A percentile compares a stretch with the other conserved stretches of the same genome.
Evolutionary conservation across 371 early-diverging fungal species (phyloP).

Genomic region (Apophysomyces variabilis): DNA sequence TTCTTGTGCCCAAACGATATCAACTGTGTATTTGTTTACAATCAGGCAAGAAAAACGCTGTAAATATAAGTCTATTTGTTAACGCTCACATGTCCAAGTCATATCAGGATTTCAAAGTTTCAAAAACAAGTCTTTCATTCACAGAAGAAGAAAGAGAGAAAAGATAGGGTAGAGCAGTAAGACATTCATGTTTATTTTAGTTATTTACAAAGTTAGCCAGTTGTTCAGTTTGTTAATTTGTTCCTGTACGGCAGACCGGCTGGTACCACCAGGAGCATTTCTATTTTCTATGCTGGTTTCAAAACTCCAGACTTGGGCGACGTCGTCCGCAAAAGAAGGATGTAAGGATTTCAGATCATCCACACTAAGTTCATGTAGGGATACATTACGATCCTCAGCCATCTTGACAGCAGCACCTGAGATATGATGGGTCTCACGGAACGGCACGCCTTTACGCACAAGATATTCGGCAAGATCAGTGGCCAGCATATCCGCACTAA

Average conservation of each 20-base stretch:
- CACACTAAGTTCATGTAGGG: constrained; percentile 73
- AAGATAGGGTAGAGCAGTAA: neutral
- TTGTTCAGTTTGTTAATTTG: constrained; percentile 78
- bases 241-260: constrained; percentile 71
- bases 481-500: constrained; percentile 95
- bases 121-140: no score
- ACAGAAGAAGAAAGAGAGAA: neutral
- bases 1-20: no score
- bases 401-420: constrained; percentile 93
- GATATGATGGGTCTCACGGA: constrained; percentile 98
- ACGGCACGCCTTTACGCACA: constrained; percentile 92
- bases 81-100: no score
- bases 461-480: constrained; percentile 98
- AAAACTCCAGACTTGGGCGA: constrained; percentile 82
- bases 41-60: no score
- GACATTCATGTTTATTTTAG: no score
- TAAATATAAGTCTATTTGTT: no score
- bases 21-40: no score
- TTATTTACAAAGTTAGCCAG: constrained; percentile 53
- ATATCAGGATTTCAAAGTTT: no score
- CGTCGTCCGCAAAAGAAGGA: constrained; percentile 82
- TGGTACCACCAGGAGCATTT: constrained; percentile 89
- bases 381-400: constrained; percentile 82
- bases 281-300: constrained; percentile 89
- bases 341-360: constrained; percentile 85